Evolutionary conservation across 257 asterid species (phyloP).

Genomic region (Nemophila menziesii): DNA sequence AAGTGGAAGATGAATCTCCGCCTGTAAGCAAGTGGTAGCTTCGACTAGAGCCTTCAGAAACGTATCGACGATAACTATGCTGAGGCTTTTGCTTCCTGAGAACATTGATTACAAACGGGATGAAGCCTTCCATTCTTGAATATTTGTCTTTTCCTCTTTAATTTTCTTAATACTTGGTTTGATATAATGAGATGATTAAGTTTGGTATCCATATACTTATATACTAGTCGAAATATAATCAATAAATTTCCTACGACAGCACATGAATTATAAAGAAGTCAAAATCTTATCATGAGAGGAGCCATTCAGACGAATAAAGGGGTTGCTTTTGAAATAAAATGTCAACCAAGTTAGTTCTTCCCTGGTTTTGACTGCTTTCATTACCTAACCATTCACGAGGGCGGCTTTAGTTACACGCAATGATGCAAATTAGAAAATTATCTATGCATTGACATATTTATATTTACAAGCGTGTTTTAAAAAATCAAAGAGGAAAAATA

Average conservation of each 20-base stretch:
- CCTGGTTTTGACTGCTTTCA: no score
- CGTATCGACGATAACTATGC: slow-evolving; percentile 12
- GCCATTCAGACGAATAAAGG: background rate
- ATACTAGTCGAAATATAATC: no score
- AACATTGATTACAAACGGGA: slow-evolving; percentile 9
- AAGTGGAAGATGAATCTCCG: slow-evolving; percentile 23
- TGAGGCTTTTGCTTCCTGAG: slow-evolving; percentile 15
- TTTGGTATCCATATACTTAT: background rate
- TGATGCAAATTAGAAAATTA: no score
- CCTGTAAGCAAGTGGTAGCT: slow-evolving; percentile 44
- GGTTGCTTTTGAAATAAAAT: background rate
- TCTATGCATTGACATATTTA: no score
- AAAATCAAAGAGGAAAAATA: no score
- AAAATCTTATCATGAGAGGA: background rate
- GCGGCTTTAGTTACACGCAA: no score
- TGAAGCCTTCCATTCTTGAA: slow-evolving; percentile 14
- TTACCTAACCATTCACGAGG: no score
- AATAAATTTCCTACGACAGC: no score
- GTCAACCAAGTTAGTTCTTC: background rate
- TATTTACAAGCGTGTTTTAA: no score
- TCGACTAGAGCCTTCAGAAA: slow-evolving; percentile 48
- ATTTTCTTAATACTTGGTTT: background rate
- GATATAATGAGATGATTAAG: background rate
- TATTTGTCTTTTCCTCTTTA: background rate
- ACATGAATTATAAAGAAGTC: no score